Evolutionary conservation across 352 stramenopile genomes (phyloP).

Genomic region (Phytophthora capsici): DNA sequence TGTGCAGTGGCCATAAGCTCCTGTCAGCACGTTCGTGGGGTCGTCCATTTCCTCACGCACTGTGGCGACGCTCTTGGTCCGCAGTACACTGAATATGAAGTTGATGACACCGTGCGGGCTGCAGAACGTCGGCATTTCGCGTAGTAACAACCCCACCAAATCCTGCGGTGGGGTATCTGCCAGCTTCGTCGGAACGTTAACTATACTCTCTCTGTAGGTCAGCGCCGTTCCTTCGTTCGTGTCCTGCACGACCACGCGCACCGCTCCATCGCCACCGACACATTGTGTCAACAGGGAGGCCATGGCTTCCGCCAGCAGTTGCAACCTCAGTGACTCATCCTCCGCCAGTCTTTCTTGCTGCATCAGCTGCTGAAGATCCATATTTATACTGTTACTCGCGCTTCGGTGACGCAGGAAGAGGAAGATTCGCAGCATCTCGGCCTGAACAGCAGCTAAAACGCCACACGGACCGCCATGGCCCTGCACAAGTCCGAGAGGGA

Average conservation of each 20-base stretch:
- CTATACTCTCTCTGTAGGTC: constrained; percentile 26
- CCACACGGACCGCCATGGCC: constrained; percentile 81
- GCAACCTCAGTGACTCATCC: constrained; percentile 17
- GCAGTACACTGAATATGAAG: constrained; percentile 75
- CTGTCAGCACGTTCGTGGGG: constrained; percentile 56
- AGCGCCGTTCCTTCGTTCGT: background rate
- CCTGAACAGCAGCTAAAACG: constrained; percentile 82
- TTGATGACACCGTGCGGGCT: constrained; percentile 64
- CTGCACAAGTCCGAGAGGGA: constrained; percentile 76
- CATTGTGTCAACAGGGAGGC: constrained; percentile 44
- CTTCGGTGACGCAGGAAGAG: constrained; percentile 47
- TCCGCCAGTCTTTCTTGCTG: constrained; percentile 6
- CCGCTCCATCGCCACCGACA: constrained; percentile 7
- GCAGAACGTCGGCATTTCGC: constrained; percentile 38
- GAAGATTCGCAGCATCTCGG: constrained; percentile 65
- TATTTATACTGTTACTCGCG: background rate
- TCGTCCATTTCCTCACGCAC: constrained; percentile 84
- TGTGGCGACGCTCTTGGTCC: constrained; percentile 51
- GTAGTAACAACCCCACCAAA: constrained; percentile 24
- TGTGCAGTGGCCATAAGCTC: constrained; percentile 78
- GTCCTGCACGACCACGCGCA: constrained; percentile 37
- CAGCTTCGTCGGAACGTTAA: background rate
- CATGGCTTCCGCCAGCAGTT: constrained; percentile 40
- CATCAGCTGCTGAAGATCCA: constrained; percentile 26
- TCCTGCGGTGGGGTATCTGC: constrained; percentile 5